Conservation (phyloP, 2,329 filamentous ascomycete genomes). For the Alternaria rosae region DNA sequence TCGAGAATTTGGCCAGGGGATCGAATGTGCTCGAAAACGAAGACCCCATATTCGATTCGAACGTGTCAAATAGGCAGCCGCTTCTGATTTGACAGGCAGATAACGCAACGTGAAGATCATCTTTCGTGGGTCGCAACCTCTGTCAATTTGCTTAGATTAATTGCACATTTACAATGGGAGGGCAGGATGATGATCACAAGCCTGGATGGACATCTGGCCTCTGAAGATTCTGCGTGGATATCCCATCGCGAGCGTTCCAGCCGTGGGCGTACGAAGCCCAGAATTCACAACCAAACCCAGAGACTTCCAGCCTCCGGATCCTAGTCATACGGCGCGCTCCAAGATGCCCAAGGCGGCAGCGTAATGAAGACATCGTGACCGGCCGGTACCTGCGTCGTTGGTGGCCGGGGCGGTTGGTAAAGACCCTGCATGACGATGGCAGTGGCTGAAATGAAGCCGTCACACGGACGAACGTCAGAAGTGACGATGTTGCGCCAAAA, state of each 20-base stretch:
- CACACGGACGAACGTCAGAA: conserved; percentile 25
- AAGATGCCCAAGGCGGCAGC: not conserved
- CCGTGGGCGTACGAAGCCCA: not conserved
- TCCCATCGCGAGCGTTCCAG: not conserved
- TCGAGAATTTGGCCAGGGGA: conserved; percentile 7
- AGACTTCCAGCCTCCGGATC: not conserved
- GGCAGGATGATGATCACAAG: not conserved
- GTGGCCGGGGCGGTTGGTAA: not conserved
- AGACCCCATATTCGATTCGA: not conserved
- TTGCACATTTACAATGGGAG: not conserved
- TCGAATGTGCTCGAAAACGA: not conserved
- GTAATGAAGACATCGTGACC: conserved; percentile 13
- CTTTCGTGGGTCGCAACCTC: not conserved
- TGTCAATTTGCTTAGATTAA: not conserved
- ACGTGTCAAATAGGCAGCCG: not conserved
- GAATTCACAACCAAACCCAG: not conserved
- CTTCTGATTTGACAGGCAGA: not conserved
- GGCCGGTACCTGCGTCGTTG: conserved; percentile 27
- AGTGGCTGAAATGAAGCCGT: conserved; percentile 21
- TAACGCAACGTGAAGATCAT: conserved; percentile 3
- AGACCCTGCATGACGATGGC: conserved; percentile 7
- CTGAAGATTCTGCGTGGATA: not conserved
- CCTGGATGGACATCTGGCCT: not conserved
- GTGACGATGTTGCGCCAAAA: conserved; percentile 27
- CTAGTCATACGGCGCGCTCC: not conserved